Evolutionary conservation across 2,329 filamentous ascomycete species (phyloP), one percentile per base, ranked within the genome.

Genomic region (Aspergillus clavatus): DNA sequence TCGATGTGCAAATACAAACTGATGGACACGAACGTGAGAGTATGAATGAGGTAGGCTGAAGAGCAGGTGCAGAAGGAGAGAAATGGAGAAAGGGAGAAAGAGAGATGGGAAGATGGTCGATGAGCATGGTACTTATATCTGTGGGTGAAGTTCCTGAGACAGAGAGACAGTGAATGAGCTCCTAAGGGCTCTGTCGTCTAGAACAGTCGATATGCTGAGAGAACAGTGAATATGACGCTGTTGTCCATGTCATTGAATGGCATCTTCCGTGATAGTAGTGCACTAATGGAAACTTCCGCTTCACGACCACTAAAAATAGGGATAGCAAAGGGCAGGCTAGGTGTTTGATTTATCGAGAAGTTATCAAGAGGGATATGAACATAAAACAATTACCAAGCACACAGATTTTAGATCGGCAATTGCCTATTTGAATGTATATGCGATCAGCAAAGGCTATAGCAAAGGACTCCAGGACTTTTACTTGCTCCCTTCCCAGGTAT

Each of bases 401-500:
- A 11, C 6, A 7, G 18, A 28, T 37, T 6, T 7, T n/a, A 40
- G 42, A 37, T 35, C 16, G 16, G 40, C 33, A 41, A 43, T 39
- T 37, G 38, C 23, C 44, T 36, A 29, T 19, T 27, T 39, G 28
- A 42, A 36, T 42, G 40, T 36, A 29, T 31, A 42, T 38, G 27
- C 26, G 28, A 40, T 16, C 24, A 35, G 40, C 39, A 38, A 43
- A 48, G 38, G 45, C 46, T 41, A 50, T 39, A 46, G 40, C 29
- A 47, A 38, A 35, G 29, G 46, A 41, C 42, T 18, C 46, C 47
- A 40, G 40, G 50, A 47, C 52, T 54, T 57, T 57, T 50, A 39
- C 33, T 39, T 42, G 40, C 48, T 50, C 48, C 38, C 53, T 55
- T 50, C 40, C 52, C 54, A 56, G 53, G 54, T 59, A 59, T 58